Conservation (phyloP, 192 early-diverging fungal species). For the Pecoramyces ruminantium region DNA sequence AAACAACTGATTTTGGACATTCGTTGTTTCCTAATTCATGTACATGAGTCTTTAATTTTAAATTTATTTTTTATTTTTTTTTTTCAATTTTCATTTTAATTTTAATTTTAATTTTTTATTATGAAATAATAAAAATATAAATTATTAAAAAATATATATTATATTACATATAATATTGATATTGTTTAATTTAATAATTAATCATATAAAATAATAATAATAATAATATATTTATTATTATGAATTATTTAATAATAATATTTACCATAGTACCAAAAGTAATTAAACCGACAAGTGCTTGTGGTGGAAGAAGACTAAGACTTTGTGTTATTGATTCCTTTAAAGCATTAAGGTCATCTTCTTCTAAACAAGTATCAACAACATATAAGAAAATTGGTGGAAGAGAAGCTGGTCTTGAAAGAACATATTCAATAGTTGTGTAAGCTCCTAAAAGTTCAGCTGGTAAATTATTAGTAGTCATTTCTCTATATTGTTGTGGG, state of each 20-base stretch:
- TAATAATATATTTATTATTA: neutral
- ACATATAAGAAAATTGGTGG: conserved; percentile 95
- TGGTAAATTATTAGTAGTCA: conserved; percentile 77
- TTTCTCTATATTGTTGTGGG: conserved; percentile 93
- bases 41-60: conserved; percentile 57
- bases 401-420: conserved; percentile 54
- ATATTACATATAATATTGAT: no score
- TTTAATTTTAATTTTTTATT: no score
- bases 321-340: conserved; percentile 84
- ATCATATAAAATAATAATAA: no score
- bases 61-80: neutral
- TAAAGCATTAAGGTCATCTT: conserved; percentile 86
- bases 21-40: conserved; percentile 91
- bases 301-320: conserved; percentile 76
- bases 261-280: conserved; percentile 96
- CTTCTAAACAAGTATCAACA: conserved; percentile 91
- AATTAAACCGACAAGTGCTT: conserved; percentile 89
- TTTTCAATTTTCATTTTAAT: no score
- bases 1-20: conserved; percentile 95
- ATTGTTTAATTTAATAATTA: no score
- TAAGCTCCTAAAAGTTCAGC: conserved; percentile 79
- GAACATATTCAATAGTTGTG: conserved; percentile 92
- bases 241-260: no score
- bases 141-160: no score
- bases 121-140: no score